Evolutionary conservation across 176 grass and related monocot species (phyloP).

Genomic region (Chloris gayana): DNA sequence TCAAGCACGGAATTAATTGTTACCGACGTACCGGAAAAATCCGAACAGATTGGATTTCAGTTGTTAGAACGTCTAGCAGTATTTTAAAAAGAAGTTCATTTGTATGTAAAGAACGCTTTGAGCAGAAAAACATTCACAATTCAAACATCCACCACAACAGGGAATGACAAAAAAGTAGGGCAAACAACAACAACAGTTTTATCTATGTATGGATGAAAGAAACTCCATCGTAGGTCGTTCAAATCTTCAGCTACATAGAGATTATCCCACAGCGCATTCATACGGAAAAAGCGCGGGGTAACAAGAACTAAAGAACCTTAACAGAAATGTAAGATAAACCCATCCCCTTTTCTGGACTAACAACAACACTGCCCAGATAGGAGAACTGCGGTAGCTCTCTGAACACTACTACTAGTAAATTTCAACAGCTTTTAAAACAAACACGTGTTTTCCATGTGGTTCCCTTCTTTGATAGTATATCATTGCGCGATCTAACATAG

Average conservation of each 20-base stretch:
- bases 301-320: conserved; percentile 30
- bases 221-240: not conserved
- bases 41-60: not conserved
- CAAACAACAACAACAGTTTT: not conserved
- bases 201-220: not conserved
- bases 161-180: not conserved
- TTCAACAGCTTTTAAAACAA: conserved; percentile 27
- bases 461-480: not conserved
- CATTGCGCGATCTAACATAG: not conserved
- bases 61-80: no score
- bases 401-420: conserved; percentile 36
- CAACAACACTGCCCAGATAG: not conserved
- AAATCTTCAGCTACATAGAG: conserved; percentile 1
- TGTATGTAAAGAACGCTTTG: not conserved
- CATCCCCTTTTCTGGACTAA: conserved; percentile 17
- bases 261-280: conserved; percentile 7
- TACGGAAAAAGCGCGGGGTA: conserved; percentile 9
- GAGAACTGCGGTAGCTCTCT: not conserved
- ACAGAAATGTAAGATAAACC: conserved; percentile 14
- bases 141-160: not conserved
- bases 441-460: not conserved
- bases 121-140: not conserved
- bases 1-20: not conserved
- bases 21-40: not conserved
- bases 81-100: no score